These are phyloP conservation scores for Hapsidospora chrysogenum DNA, from an alignment of 495 filamentous ascomycete species.

Conservation along the genomic window DNA sequence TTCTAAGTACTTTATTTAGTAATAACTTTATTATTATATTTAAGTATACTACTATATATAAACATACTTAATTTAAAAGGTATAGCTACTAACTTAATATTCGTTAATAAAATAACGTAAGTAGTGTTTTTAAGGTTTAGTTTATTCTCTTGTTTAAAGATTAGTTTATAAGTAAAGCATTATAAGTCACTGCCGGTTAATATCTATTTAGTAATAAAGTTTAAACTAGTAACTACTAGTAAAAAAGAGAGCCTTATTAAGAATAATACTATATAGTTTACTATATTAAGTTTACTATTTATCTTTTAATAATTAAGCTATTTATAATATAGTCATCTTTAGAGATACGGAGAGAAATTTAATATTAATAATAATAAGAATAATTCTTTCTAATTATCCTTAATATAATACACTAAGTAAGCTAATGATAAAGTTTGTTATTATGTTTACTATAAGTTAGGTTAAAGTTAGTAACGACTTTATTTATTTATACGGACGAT, in stretches of 20 bases:
- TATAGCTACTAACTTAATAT: neutral
- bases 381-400: too few relatives aligned
- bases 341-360: neutral
- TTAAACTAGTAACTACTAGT: too few relatives aligned
- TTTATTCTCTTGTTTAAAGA: neutral
- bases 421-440: neutral
- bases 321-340: neutral
- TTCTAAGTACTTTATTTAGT: neutral
- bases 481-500: neutral
- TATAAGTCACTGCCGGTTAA: neutral
- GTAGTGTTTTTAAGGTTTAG: neutral
- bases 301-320: too few relatives aligned
- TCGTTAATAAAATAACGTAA: neutral
- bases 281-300: too few relatives aligned
- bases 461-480: neutral
- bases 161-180: neutral
- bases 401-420: neutral
- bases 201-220: too few relatives aligned
- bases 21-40: conserved; percentile 2
- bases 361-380: conserved; percentile 1
- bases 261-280: too few relatives aligned
- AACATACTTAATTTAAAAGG: neutral
- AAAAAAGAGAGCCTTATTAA: too few relatives aligned
- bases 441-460: neutral
- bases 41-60: neutral